Evolutionary conservation across 2,329 filamentous ascomycete genomes (phyloP), one percentile per base, ranked within the genome.

Genomic region (Penicillium psychrosexuale): DNA sequence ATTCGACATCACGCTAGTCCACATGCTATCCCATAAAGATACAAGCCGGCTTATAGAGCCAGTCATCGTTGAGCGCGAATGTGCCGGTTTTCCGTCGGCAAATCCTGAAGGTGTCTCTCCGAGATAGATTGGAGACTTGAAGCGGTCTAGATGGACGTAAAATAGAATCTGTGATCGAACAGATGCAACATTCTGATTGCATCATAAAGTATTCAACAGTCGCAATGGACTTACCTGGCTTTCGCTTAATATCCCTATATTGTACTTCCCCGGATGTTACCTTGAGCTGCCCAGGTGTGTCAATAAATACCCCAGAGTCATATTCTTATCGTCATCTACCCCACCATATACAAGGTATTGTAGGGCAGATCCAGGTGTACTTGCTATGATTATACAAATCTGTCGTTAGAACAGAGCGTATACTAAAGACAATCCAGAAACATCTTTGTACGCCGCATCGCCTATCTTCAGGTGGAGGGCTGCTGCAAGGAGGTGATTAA

Each of bases 11-110:
- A 19, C 46, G 46, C 46, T 48, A 48, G 12, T 39, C 7, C 8
- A 40, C 11, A 8, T 22, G 22, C 13, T 31, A 42, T 40, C 28
- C 17, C 27, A 22, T 13, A 13, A 37, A 27, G 11, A 37, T 13
- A 27, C 15, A n/a, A 19, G 43, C 8, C 24, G 33, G 46, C 49
- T 17, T 42, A 37, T 19, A 33, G 49, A 55, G 37, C 60, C 61
- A 64, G 60, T 64, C 47, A 61, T 51, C 44, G 43, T 58, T n/a
- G 28, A 57, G 58, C 9, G 37, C 40, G 15, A 47, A 15, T 22
- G 59, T 62, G 59, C 61, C 61, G 62, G 37, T 56, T 40, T 63
- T 63, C 60, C 60, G 60, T 59, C 61, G 56, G 61, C 54, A 62
- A 54, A 61, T 27, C 17, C 22, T 24, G 22, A 50, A 37, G 42